Conservation (phyloP, 306 rosid genomes). For the Canavalia ensiformis region DNA sequence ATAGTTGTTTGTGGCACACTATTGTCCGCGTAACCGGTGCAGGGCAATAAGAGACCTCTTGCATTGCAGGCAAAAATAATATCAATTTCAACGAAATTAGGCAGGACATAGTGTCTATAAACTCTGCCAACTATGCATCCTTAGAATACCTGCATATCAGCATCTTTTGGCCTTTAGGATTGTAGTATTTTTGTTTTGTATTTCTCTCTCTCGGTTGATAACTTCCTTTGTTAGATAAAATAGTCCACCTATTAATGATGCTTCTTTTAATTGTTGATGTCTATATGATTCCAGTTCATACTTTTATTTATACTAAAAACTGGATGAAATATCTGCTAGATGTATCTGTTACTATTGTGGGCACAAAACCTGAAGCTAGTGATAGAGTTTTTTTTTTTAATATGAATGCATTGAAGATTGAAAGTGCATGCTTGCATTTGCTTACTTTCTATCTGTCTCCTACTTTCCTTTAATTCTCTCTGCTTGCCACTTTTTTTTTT, state of each 20-base stretch:
- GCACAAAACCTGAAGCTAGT: conserved; percentile 11
- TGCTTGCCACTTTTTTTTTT: neutral
- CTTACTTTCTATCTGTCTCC: conserved; percentile 9
- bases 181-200: conserved; percentile 1
- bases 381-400: neutral
- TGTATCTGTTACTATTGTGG: conserved; percentile 35
- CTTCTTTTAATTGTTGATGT: conserved; percentile 20
- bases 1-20: conserved; percentile 4
- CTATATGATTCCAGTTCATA: conserved; percentile 25
- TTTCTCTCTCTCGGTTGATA: neutral
- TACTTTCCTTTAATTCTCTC: neutral
- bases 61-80: neutral
- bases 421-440: conserved; percentile 16
- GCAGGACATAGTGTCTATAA: neutral
- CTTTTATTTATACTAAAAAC: neutral
- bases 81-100: conserved; percentile 6
- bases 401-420: conserved; percentile 26
- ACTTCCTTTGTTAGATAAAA: conserved; percentile 15
- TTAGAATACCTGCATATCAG: conserved; percentile 23
- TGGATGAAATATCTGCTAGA: conserved; percentile 25
- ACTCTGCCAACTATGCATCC: neutral
- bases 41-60: neutral
- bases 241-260: conserved; percentile 6
- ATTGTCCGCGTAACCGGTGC: neutral
- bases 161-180: conserved; percentile 28